phyloP scores from a whole-genome alignment of 805 yeast genomes.

The Candida awuae region DNA sequence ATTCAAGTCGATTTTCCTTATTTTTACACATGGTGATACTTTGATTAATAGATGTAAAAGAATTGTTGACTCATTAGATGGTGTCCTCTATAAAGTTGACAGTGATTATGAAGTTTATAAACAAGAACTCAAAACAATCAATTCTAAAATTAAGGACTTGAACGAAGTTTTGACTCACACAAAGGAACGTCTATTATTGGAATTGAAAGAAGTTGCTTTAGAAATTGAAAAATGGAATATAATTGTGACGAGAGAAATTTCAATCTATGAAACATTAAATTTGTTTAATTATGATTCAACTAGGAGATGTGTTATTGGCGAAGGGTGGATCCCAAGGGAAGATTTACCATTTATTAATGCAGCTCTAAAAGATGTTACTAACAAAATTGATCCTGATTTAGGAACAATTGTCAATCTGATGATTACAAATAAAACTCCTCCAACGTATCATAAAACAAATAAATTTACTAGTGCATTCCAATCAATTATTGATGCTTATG shows the following conservation, averaged over 20 bases:
- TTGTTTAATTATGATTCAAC: constrained; percentile 71
- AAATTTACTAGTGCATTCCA: constrained; percentile 66
- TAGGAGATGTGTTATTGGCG: constrained; percentile 84
- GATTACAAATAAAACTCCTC: constrained; percentile 59
- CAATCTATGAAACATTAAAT: constrained; percentile 71
- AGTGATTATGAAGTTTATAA: constrained; percentile 33
- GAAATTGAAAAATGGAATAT: constrained; percentile 71
- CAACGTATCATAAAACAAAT: constrained; percentile 62
- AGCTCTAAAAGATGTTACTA: constrained; percentile 58
- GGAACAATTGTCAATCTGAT: constrained; percentile 53
- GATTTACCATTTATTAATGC: constrained; percentile 61
- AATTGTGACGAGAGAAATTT: constrained; percentile 67
- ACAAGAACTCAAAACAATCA: constrained; percentile 43
- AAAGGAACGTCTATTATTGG: constrained; percentile 62
- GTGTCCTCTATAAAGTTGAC: constrained; percentile 59
- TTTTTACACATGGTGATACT: constrained; percentile 83
- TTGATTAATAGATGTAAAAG: constrained; percentile 62
- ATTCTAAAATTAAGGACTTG: constrained; percentile 32
- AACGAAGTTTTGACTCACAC: constrained; percentile 54
- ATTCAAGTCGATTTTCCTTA: constrained; percentile 73
- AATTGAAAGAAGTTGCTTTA: constrained; percentile 68
- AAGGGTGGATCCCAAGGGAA: constrained; percentile 91
- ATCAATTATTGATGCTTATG: constrained; percentile 67
- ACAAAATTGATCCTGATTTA: constrained; percentile 34
- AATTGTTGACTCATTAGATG: constrained; percentile 85